phyloP scores from a whole-genome alignment of 2,329 filamentous ascomycete genomes.

The Akanthomyces uredinophilus region DNA sequence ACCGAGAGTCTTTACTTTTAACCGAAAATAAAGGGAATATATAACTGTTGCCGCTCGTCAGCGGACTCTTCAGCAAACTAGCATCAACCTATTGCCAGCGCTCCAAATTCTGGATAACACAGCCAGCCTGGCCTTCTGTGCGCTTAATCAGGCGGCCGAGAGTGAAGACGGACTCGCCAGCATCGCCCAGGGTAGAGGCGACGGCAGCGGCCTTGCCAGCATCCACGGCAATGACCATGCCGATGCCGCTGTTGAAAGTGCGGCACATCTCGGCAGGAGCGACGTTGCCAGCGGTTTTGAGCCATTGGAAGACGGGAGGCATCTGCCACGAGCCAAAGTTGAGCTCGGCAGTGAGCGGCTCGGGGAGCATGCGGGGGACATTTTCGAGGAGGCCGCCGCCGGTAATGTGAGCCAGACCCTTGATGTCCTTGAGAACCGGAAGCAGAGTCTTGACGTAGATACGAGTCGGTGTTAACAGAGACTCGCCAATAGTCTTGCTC shows the following conservation, averaged over 20 bases:
- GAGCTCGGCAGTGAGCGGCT: slow-evolving; percentile 71
- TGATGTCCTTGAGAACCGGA: slow-evolving; percentile 62
- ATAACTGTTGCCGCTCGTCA: neutral
- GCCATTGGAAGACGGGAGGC: slow-evolving; percentile 79
- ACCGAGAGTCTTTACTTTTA: neutral
- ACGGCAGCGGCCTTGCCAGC: slow-evolving; percentile 58
- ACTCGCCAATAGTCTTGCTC: slow-evolving; percentile 60
- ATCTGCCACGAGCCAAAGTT: slow-evolving; percentile 72
- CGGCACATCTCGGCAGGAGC: slow-evolving; percentile 75
- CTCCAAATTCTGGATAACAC: slow-evolving; percentile 31
- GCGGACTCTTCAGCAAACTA: too few relatives aligned
- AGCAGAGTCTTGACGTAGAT: slow-evolving; percentile 89
- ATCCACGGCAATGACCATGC: slow-evolving; percentile 85
- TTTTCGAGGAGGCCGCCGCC: slow-evolving; percentile 92
- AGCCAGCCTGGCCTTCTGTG: slow-evolving; percentile 32
- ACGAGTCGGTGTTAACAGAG: slow-evolving; percentile 79
- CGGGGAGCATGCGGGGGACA: slow-evolving; percentile 86
- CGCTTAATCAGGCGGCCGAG: slow-evolving; percentile 68
- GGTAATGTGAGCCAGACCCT: slow-evolving; percentile 95
- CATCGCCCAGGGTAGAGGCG: slow-evolving; percentile 52
- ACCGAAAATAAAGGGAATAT: neutral
- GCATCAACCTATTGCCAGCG: slow-evolving; percentile 23
- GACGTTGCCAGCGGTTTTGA: slow-evolving; percentile 69
- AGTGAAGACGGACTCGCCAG: slow-evolving; percentile 71
- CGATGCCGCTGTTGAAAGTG: slow-evolving; percentile 91